Conservation (phyloP, 1,284 basidiomycete species). For the Ceratobasidium sp. region DNA sequence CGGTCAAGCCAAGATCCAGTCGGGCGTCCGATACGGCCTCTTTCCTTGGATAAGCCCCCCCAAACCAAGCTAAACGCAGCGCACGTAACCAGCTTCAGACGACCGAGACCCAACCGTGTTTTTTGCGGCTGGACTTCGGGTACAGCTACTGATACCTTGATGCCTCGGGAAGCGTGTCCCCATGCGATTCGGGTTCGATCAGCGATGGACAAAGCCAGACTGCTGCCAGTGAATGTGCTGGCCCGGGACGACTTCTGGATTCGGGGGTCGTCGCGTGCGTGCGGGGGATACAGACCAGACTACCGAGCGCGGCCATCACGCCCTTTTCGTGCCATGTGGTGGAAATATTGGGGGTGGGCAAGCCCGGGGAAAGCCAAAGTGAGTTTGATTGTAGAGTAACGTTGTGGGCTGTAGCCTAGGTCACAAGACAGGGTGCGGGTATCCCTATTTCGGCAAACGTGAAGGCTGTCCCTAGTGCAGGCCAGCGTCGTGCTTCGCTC, state of each 20-base stretch:
- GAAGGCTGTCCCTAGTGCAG: constrained; percentile 1
- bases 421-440: constrained; percentile 14
- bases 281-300: background rate
- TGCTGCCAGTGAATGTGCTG: background rate
- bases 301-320: constrained; percentile 17
- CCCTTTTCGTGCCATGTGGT: constrained; percentile 17
- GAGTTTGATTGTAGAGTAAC: constrained; percentile 25
- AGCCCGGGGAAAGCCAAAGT: constrained; percentile 30
- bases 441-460: constrained; percentile 19
- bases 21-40: constrained; percentile 13
- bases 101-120: constrained; percentile 35
- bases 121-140: constrained; percentile 32
- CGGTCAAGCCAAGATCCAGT: constrained; percentile 28
- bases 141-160: background rate
- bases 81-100: background rate
- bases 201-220: constrained; percentile 9
- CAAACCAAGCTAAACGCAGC: constrained; percentile 18
- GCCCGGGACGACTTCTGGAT: background rate
- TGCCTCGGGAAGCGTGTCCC: constrained; percentile 21
- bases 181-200: constrained; percentile 26
- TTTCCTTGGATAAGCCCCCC: constrained; percentile 4
- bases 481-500: constrained; percentile 17
- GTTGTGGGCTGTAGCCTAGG: background rate
- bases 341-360: constrained; percentile 7
- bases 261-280: constrained; percentile 28